These are phyloP conservation scores for Wickerhamiella pararugosa DNA, from an alignment of 1,139 yeast genomes.

Conservation along the genomic window DNA sequence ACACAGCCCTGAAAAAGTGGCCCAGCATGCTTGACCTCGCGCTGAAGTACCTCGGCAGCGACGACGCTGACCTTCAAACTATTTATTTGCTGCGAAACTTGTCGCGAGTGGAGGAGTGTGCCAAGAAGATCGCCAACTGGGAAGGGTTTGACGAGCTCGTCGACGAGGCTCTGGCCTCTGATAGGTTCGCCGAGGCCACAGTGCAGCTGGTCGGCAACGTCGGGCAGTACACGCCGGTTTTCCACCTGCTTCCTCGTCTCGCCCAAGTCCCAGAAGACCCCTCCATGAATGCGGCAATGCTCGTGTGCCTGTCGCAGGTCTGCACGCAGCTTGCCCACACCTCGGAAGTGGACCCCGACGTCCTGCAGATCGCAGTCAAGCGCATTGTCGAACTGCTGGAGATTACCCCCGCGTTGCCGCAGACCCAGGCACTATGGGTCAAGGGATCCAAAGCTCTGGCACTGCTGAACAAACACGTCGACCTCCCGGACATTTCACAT, in stretches of 20 bases:
- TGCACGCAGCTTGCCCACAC: constrained; percentile 3
- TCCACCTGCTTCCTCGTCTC: constrained; percentile 6
- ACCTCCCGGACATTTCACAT: constrained; percentile 1
- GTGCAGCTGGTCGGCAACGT: constrained; percentile 10
- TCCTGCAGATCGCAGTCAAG: not conserved
- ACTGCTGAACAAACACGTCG: not conserved
- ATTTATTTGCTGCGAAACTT: constrained; percentile 13
- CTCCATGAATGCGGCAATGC: not conserved
- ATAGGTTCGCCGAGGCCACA: constrained; percentile 6
- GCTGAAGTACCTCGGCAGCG: constrained; percentile 7
- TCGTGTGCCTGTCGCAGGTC: constrained; percentile 1
- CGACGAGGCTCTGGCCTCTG: constrained; percentile 2
- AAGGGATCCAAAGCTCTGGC: constrained; percentile 7
- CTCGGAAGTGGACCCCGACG: not conserved
- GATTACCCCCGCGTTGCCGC: constrained; percentile 3
- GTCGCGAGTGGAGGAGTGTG: constrained; percentile 9
- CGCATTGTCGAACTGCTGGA: constrained; percentile 4
- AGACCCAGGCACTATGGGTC: constrained; percentile 7
- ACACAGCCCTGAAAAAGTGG: constrained; percentile 9
- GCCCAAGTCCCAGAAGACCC: constrained; percentile 2
- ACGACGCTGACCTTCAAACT: constrained; percentile 2
- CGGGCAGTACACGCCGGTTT: constrained; percentile 4
- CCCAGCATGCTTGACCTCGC: constrained; percentile 11
- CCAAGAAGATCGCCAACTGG: constrained; percentile 5
- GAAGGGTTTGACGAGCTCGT: not conserved